Evolutionary conservation across 2,329 filamentous ascomycete species (phyloP).

Genomic region (Periglandula ipomoeae): DNA sequence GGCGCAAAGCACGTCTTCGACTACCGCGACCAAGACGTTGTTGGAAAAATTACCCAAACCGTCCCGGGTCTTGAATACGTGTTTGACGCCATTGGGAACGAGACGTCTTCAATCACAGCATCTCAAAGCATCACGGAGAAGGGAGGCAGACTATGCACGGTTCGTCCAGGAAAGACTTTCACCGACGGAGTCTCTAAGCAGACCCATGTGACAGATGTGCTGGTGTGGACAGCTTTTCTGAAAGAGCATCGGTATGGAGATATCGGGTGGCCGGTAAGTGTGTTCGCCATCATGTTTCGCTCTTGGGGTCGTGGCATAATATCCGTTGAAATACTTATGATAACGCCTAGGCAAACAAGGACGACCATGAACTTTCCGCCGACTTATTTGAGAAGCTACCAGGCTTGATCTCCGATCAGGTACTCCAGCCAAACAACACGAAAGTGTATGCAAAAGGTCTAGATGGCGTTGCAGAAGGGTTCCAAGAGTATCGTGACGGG

Average conservation of each 20-base stretch:
- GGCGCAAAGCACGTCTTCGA: too few species aligned
- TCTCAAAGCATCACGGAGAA: slow-evolving; percentile 16
- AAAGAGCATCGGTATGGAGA: slow-evolving; percentile 29
- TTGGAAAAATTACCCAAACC: slow-evolving; percentile 29
- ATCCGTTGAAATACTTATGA: neutral
- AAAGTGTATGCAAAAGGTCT: too few species aligned
- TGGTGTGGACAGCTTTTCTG: slow-evolving; percentile 33
- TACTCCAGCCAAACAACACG: too few species aligned
- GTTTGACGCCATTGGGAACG: slow-evolving; percentile 32
- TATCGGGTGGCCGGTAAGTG: slow-evolving; percentile 29
- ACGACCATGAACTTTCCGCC: neutral
- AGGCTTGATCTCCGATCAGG: too few species aligned
- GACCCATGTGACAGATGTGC: slow-evolving; percentile 29
- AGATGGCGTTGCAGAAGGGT: too few species aligned
- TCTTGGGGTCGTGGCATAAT: too few species aligned
- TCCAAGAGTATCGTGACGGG: too few species aligned
- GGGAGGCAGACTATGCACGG: slow-evolving; percentile 27
- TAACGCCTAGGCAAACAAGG: neutral
- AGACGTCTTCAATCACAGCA: slow-evolving; percentile 22
- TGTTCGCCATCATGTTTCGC: neutral
- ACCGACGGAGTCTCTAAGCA: slow-evolving; percentile 23
- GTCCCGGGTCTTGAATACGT: too few species aligned
- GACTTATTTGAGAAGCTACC: neutral
- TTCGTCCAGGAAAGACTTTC: slow-evolving; percentile 30
- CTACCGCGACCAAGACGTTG: slow-evolving; percentile 27